Base-by-base conservation (phyloP, 768 basidiomycete species). In the Pluteus cervinus region DNA sequence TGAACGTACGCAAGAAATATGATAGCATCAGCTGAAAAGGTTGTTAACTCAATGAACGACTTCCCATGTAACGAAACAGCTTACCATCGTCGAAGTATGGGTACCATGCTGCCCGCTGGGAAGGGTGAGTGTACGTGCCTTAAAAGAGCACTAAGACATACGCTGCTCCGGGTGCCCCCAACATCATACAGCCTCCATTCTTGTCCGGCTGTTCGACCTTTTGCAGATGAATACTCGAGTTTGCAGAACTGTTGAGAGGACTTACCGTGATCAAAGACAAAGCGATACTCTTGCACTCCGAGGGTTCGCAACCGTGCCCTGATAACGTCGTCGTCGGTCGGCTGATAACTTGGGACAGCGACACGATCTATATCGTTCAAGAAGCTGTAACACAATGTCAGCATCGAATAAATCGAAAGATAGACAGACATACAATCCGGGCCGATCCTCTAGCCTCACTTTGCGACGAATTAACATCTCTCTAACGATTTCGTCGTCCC, bases 141-240 rank as follows among this genome's bases (percentile, higher is more conserved):
- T 48, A 46, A 30, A 18, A 28, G 33, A 37, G 33, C 36, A 35
- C 30, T 23, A 33, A 31, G 25, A 52, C 79, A 58, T 45, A 85
- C 83, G 43, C 66, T 73, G 37, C 75, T 82, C 45, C 79, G 68
- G 24, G 79, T 79, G 14, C 85, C 86, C 23, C 86, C 86, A 20
- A 89, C 84, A 52, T 90, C 86, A 51, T 84, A 90, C 46, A 90
- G 66, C 30, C 79, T 57, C 86, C 86, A 88, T 53, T 87, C 85
- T 41, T 68, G 76, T 2, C 79, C 81, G 41, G 71, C 66, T 8
- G 75, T 73, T 40, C 65, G 60, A 20, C 75, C 81, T 81, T 36
- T 36, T n/a, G 14, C 20, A 7, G 12, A 46, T 39, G n/a, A 34
- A 20, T 21, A 15, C 25, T 14, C 23, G 29, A 24, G 33, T 24